These are phyloP conservation scores for Saccharum officinarum DNA, from an alignment of 176 grass and related monocot genomes.

Conservation along the genomic window DNA sequence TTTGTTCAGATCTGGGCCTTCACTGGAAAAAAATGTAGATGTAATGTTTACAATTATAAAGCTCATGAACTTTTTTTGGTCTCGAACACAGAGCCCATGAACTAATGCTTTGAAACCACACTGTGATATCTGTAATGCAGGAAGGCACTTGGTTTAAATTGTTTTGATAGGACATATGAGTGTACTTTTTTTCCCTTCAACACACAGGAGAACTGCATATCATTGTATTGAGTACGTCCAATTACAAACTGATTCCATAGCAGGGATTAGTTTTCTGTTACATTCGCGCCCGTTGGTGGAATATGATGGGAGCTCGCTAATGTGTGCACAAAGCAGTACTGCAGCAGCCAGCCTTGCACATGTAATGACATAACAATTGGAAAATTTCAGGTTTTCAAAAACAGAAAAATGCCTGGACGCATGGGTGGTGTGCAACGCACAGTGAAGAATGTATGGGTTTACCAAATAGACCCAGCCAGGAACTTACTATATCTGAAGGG, in stretches of 20 bases:
- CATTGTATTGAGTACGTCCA: background rate
- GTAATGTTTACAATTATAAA: slow-evolving; percentile 10
- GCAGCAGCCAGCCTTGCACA: slow-evolving; percentile 2
- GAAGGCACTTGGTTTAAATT: slow-evolving; percentile 4
- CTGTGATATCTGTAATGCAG: background rate
- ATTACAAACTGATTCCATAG: background rate
- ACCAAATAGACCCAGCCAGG: slow-evolving; percentile 94
- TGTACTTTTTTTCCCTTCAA: background rate
- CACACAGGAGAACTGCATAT: background rate
- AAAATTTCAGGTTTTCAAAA: slow-evolving; percentile 93
- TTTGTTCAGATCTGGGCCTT: slow-evolving; percentile 6
- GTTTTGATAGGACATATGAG: background rate
- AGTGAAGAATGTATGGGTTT: slow-evolving; percentile 97
- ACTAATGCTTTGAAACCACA: background rate
- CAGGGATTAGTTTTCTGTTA: background rate
- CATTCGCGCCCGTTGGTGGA: background rate
- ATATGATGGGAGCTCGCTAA: background rate
- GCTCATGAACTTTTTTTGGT: background rate
- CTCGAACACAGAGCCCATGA: background rate
- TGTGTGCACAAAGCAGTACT: background rate
- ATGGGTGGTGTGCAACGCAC: slow-evolving; percentile 93
- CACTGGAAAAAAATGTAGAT: background rate
- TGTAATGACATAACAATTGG: slow-evolving; percentile 15
- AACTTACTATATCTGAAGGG: slow-evolving; percentile 94
- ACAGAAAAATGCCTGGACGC: slow-evolving; percentile 86